Evolutionary conservation across 257 asterid species (phyloP).

Genomic region (Primulina tabacum): DNA sequence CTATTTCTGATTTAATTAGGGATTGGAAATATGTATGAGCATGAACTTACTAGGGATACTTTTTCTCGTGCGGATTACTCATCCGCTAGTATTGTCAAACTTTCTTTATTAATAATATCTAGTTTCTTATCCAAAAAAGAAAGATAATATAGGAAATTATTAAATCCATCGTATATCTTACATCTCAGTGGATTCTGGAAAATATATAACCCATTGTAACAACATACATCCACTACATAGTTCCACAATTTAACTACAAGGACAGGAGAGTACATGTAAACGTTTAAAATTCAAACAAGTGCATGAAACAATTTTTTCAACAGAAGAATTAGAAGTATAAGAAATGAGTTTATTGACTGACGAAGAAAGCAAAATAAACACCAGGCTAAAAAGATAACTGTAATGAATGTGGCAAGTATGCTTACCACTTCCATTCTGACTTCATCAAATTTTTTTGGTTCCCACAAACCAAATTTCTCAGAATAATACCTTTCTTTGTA

Average conservation of each 20-base stretch:
- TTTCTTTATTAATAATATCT: no score
- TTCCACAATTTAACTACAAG: not conserved
- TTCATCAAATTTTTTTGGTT: slow-evolving; percentile 59
- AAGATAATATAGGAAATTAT: not conserved
- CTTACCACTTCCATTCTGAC: slow-evolving; percentile 75
- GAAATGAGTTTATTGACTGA: not conserved
- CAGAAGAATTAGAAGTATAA: not conserved
- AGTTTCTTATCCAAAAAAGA: no score
- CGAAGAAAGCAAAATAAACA: slow-evolving; percentile 7
- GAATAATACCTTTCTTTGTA: slow-evolving; percentile 88
- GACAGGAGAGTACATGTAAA: not conserved
- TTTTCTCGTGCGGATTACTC: no score
- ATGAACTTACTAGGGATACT: no score
- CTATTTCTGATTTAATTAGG: no score
- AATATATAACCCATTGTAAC: slow-evolving; percentile 3
- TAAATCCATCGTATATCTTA: slow-evolving; percentile 17
- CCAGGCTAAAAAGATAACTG: slow-evolving; percentile 18
- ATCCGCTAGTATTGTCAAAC: no score
- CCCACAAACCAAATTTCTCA: slow-evolving; percentile 74
- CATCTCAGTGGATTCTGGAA: not conserved
- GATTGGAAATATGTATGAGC: no score
- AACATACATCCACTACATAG: slow-evolving; percentile 6
- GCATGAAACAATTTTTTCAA: slow-evolving; percentile 9
- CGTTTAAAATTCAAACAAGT: slow-evolving; percentile 1
- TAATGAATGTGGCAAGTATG: slow-evolving; percentile 24